Base-by-base conservation (phyloP, 305 asterid species). In the Fraxinus latifolia region DNA sequence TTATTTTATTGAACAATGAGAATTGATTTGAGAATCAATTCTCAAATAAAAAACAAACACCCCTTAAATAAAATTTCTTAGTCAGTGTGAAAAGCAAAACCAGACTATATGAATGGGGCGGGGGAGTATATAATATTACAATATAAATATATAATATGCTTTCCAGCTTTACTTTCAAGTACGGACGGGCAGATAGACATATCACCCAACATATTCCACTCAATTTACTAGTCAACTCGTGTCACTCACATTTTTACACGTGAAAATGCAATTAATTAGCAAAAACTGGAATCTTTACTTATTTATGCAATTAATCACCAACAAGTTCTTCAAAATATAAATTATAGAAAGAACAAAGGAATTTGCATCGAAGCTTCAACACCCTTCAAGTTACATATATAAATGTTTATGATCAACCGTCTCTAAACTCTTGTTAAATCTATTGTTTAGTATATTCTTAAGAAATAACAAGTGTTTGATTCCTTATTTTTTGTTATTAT, bases 121-220 rank as follows among this genome's bases (percentile, higher is more conserved):
- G 47, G 14, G 47, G 47, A 39, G 47, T 39, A 39, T 8, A 39
- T 39, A 39, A 39, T 39, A 39, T 31, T 31, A 62, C 2, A 19
- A 55, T 55, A 19, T 62, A 27, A 27, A 27, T 27, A 27, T 27
- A 27, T 27, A 68, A 31, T 68, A 14, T 31, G 21, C 17, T 31
- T 68, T 68, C 36, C 74, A 68, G 39, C 74, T 68, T 27, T 68
- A 68, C 75, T 68, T 68, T 68, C 75, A 14, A 68, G 83, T 86
- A 83, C 82, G 85, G 87, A 82, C 87, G 80, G 80, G 83, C 81
- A 71, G 70, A 65, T 23, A 58, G 76, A 75, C 78, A 29, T 25
- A 60, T 60, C 3, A 15, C 60, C 74, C 17, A 68, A 12, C 75
- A 29, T 27, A 29, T 68, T 29, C 42, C 75, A 68, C 42, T 27